phyloP scores from a whole-genome alignment of 73 alveolate genomes.

The Paramecium pentaurelia region DNA sequence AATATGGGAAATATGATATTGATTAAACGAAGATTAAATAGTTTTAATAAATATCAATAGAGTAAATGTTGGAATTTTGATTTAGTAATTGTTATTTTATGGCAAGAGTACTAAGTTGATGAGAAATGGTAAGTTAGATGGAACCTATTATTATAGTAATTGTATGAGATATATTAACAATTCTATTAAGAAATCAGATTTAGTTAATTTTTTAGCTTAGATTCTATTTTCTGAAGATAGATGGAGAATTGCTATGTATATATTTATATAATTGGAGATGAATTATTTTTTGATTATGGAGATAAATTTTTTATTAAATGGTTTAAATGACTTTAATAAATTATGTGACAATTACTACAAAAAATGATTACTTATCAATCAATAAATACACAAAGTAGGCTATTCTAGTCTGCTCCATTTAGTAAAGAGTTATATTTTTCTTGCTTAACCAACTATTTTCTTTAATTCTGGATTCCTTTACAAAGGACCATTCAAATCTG shows the following conservation, averaged over 20 bases:
- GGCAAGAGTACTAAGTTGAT: background rate
- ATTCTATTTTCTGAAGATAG: background rate
- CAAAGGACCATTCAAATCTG: background rate
- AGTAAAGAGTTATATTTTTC: background rate
- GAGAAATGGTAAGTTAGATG: slow-evolving; percentile 9
- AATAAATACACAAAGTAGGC: background rate
- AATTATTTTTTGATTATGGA: slow-evolving; percentile 27
- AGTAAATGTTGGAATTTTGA: background rate
- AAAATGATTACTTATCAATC: background rate
- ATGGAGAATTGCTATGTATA: slow-evolving; percentile 5
- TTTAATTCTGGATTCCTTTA: background rate
- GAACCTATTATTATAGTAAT: background rate
- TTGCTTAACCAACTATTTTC: background rate
- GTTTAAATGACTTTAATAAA: background rate
- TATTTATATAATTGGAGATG: background rate
- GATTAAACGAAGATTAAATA: background rate
- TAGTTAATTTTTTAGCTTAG: background rate
- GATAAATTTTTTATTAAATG: background rate
- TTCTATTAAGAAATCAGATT: background rate
- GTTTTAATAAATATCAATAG: background rate
- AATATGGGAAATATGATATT: background rate
- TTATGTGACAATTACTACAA: background rate
- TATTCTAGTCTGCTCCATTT: background rate
- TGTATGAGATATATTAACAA: background rate
- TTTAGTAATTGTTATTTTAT: slow-evolving; percentile 23